Evolutionary conservation across 352 stramenopile species (phyloP).

Genomic region (Pythium periplocum): DNA sequence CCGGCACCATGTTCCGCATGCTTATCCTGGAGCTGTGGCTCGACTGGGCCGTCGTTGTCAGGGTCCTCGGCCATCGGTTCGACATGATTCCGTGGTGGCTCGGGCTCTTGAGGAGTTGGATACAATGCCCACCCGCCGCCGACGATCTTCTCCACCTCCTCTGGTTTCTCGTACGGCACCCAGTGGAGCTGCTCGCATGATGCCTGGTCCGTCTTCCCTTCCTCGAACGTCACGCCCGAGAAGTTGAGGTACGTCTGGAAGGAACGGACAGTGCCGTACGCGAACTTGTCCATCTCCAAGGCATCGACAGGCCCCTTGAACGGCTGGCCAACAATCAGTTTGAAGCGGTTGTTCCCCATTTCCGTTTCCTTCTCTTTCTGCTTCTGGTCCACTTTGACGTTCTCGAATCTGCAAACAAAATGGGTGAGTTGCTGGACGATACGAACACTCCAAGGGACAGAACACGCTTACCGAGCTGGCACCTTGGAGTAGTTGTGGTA

Average conservation of each 20-base stretch:
- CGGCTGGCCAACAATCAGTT: constrained; percentile 22
- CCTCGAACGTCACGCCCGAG: constrained; percentile 24
- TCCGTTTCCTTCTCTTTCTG: constrained; percentile 24
- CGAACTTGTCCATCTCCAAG: constrained; percentile 31
- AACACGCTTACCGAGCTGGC: constrained; percentile 18
- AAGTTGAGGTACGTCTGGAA: constrained; percentile 36
- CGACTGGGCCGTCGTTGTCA: constrained; percentile 8
- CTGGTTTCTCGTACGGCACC: constrained; percentile 29
- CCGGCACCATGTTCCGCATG: constrained; percentile 16
- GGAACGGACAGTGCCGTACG: constrained; percentile 24
- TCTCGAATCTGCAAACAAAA: constrained; percentile 19
- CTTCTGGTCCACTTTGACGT: constrained; percentile 28
- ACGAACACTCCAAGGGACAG: neutral
- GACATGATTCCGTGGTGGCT: too few relatives aligned
- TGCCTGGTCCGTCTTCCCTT: constrained; percentile 20
- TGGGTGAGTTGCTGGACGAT: neutral
- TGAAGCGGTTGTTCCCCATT: constrained; percentile 29
- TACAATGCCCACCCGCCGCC: constrained; percentile 17
- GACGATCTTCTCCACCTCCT: constrained; percentile 26
- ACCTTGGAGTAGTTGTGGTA: constrained; percentile 48
- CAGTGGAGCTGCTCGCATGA: constrained; percentile 39
- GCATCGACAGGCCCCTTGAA: constrained; percentile 30
- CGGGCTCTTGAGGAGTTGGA: neutral
- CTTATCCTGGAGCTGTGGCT: constrained; percentile 11
- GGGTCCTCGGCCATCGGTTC: neutral